Evolutionary conservation across 306 rosid genomes (phyloP), one percentile per base, ranked within the genome.

Genomic region (Vigna unguiculata): DNA sequence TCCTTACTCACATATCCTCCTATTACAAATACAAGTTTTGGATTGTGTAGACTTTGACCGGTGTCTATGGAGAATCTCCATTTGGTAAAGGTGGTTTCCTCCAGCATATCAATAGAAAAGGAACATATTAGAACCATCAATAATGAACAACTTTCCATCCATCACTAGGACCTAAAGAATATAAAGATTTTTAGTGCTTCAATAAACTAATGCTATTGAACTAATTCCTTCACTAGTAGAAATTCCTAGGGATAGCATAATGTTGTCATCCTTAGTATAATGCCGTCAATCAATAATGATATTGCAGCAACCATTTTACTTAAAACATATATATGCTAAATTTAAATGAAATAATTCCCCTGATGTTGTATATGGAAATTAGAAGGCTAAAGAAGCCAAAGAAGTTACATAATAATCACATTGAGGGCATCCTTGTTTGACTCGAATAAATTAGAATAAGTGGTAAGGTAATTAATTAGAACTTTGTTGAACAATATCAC

Each of bases 151-250:
- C 62, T 76, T 24, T 52, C 25, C 60, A 79, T 54, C 77, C 73
- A 74, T 77, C 83, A 58, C 38, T 55, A 14, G 68, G 51, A 36
- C 49, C 55, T 4, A 57, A 69, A 21, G 83, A 71, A 80, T 78
- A 78, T 25, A 53, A 74, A 51, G 71, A 83, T 80, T 68, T 77
- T 71, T 69, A 47, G 57, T 80, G 85, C 62, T 61, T 32, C 43
- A 32, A 24, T 58, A 64, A 83, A 70, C 17, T 70, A 70, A 74
- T 70, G 58, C 80, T 75, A 45, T 77, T 57, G 84, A 58, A 65
- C 43, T 24, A 65, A 82, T 82, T 79, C 80, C 77, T 70, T 73
- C 57, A 22, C 62, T 21, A 67, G 69, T 49, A 59, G 79, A 79
- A 80, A 82, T 82, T 79, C 84, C 78, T 36, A 32, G 30, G 15